Evolutionary conservation across 768 basidiomycete genomes (phyloP).

Genomic region (Daedaleopsis sinensis): DNA sequence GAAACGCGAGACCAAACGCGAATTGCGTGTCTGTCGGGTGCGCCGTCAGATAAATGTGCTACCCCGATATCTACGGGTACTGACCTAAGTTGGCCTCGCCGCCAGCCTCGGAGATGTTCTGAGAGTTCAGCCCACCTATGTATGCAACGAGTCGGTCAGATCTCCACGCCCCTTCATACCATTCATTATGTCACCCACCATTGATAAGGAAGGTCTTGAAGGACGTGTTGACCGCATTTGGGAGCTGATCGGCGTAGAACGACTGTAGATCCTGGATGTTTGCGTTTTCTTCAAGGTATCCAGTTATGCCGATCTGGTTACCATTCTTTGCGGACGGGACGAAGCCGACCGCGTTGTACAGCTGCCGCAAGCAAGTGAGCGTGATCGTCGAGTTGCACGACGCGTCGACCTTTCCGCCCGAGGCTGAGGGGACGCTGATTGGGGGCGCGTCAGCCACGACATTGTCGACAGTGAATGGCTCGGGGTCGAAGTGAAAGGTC

Average conservation of each 20-base stretch:
- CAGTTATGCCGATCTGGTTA: constrained; percentile 38
- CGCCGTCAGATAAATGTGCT: neutral
- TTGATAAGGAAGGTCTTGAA: constrained; percentile 61
- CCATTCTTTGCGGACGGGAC: constrained; percentile 21
- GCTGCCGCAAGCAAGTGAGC: constrained; percentile 33
- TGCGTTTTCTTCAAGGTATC: constrained; percentile 39
- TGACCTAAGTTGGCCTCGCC: constrained; percentile 59
- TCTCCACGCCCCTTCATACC: too few species aligned
- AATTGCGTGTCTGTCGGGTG: constrained; percentile 55
- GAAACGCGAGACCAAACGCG: constrained; percentile 64
- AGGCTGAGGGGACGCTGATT: constrained; percentile 35
- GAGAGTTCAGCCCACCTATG: constrained; percentile 52
- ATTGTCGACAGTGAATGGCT: neutral
- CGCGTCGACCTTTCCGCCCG: constrained; percentile 31
- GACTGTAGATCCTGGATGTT: constrained; percentile 33
- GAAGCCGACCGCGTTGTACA: constrained; percentile 38
- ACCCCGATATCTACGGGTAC: neutral
- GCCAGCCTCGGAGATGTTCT: constrained; percentile 54
- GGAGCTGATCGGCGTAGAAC: constrained; percentile 37
- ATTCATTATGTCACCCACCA: constrained; percentile 32
- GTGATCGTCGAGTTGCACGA: constrained; percentile 38
- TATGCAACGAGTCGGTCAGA: too few species aligned
- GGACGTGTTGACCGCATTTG: constrained; percentile 40
- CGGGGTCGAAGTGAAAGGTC: constrained; percentile 33
- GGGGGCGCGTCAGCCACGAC: constrained; percentile 11